These are phyloP conservation scores for Fusarium miscanthi DNA, from an alignment of 2,329 filamentous ascomycete species.

Conservation along the genomic window DNA sequence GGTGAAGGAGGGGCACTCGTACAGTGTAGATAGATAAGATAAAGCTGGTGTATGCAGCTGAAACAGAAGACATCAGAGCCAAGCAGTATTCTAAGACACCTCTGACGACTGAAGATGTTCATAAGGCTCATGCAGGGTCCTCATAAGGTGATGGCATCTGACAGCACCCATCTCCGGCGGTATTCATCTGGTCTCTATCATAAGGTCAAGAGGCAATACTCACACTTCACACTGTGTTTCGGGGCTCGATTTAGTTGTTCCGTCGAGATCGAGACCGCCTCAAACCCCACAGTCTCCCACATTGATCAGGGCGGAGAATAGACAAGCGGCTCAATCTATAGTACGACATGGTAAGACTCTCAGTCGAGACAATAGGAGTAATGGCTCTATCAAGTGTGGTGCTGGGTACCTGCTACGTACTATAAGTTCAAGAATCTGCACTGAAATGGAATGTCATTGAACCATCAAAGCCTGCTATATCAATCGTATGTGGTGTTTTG, in stretches of 20 bases:
- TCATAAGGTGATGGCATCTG: not conserved
- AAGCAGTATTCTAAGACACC: not conserved
- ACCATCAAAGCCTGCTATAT: not conserved
- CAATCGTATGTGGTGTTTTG: not conserved
- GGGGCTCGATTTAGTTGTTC: slow-evolving; percentile 35
- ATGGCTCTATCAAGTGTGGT: not conserved
- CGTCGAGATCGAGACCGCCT: slow-evolving; percentile 33
- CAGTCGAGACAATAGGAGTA: not conserved
- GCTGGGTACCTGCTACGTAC: not conserved
- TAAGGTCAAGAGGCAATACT: not conserved
- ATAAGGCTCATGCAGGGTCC: not conserved
- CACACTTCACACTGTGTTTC: slow-evolving; percentile 31
- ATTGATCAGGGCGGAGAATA: slow-evolving; percentile 23
- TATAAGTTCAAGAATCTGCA: slow-evolving; percentile 6
- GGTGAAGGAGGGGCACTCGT: slow-evolving; percentile 42
- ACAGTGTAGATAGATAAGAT: slow-evolving; percentile 46
- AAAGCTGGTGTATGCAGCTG: slow-evolving; percentile 2
- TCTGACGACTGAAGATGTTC: not conserved
- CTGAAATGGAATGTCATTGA: not conserved
- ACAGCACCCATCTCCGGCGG: not conserved
- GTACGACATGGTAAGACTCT: slow-evolving; percentile 26
- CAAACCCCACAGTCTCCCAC: slow-evolving; percentile 28
- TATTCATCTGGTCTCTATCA: not conserved
- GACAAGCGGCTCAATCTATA: slow-evolving; percentile 21
- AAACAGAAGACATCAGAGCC: not conserved